Conservation (phyloP, 352 stramenopile species). For the Globisporangium radiosum region DNA sequence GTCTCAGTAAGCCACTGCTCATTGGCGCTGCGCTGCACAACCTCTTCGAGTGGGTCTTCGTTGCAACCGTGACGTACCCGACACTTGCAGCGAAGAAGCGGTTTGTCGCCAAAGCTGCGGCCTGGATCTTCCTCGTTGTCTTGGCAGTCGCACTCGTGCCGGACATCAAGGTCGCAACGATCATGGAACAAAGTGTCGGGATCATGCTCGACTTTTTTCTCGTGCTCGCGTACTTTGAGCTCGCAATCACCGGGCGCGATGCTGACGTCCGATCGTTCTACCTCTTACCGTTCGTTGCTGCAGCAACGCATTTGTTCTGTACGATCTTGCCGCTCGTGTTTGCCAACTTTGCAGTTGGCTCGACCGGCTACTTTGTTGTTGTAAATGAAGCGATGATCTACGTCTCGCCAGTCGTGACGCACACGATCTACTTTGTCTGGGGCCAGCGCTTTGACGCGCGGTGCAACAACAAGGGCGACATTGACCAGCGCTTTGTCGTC, state of each 20-base stretch:
- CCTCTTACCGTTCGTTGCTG: constrained; percentile 7
- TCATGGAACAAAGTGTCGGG: constrained; percentile 10
- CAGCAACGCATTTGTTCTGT: constrained; percentile 8
- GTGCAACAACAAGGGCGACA: constrained; percentile 9
- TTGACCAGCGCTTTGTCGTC: constrained; percentile 9
- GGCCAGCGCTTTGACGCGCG: constrained; percentile 7
- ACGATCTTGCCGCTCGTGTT: constrained; percentile 15
- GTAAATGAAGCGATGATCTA: constrained; percentile 15
- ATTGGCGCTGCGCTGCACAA: constrained; percentile 14
- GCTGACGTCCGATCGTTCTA: constrained; percentile 11
- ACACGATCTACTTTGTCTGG: constrained; percentile 13
- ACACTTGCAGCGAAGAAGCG: constrained; percentile 4
- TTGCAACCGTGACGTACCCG: constrained; percentile 6
- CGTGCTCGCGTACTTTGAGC: constrained; percentile 8
- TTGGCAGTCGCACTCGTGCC: constrained; percentile 4
- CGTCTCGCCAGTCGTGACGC: constrained; percentile 11
- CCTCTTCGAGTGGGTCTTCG: constrained; percentile 13
- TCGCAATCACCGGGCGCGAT: constrained; percentile 5
- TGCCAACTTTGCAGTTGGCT: constrained; percentile 11
- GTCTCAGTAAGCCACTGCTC: constrained; percentile 8
- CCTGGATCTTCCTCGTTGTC: constrained; percentile 9
- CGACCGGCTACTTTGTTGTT: constrained; percentile 7
- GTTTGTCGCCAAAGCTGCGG: constrained; percentile 6
- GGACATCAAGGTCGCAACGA: constrained; percentile 9
- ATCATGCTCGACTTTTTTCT: constrained; percentile 18